Evolutionary conservation across 2,329 filamentous ascomycete genomes (phyloP).

Genomic region (Sporothrix phasma): DNA sequence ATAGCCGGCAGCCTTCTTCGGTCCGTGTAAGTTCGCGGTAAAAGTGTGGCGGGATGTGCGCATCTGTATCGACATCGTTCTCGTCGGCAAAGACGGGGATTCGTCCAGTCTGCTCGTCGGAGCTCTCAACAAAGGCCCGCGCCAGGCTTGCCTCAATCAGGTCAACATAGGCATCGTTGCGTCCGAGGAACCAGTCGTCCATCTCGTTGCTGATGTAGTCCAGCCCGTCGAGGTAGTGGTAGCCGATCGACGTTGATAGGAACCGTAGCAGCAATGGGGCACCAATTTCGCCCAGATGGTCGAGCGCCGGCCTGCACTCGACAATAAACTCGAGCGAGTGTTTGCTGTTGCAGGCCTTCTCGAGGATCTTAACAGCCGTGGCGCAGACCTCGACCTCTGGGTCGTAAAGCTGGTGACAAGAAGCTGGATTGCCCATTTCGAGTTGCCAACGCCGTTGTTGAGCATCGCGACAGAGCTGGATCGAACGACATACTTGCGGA

Average conservation of each 20-base stretch:
- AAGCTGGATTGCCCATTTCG: conserved; percentile 91
- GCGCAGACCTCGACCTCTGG: conserved; percentile 95
- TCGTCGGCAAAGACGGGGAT: conserved; percentile 51
- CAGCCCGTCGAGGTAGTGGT: conserved; percentile 90
- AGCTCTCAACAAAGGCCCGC: conserved; percentile 49
- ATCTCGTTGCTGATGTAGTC: conserved; percentile 99
- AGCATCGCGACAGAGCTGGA: conserved; percentile 19
- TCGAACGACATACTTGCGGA: conserved; percentile 73
- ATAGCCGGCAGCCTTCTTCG: conserved; percentile 77
- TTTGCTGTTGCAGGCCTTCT: conserved; percentile 92
- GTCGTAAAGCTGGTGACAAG: conserved; percentile 99
- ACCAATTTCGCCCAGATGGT: conserved; percentile 93
- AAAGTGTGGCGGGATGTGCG: conserved; percentile 86
- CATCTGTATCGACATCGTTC: conserved; percentile 44
- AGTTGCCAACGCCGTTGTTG: conserved; percentile 48
- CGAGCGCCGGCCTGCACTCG: conserved; percentile 84
- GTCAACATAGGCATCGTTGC: conserved; percentile 91
- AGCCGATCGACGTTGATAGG: conserved; percentile 89
- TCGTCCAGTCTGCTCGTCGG: conserved; percentile 44
- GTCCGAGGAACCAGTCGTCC: conserved; percentile 98
- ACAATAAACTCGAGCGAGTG: conserved; percentile 91
- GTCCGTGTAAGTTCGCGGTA: conserved; percentile 92
- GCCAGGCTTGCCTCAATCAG: conserved; percentile 90
- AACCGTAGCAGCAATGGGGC: conserved; percentile 87
- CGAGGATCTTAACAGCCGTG: conserved; percentile 90